Evolutionary conservation across 345 rosid genomes (phyloP).

Genomic region (Brassica carinata): DNA sequence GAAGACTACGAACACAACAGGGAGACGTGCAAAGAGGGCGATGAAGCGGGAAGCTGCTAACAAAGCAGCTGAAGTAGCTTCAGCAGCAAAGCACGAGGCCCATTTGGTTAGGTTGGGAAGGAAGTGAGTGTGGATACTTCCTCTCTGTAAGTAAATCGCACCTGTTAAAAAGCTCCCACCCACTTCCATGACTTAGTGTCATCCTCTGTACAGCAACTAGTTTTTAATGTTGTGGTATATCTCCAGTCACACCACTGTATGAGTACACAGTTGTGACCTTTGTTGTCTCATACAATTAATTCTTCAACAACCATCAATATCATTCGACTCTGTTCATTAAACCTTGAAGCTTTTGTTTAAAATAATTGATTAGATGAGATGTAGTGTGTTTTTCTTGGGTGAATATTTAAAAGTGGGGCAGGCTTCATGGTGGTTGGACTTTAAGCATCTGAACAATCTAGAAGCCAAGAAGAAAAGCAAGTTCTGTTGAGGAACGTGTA

Average conservation of each 20-base stretch:
- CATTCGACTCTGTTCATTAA: too few species aligned
- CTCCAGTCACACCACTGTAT: constrained; percentile 3
- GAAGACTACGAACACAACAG: constrained; percentile 43
- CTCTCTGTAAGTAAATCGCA: constrained; percentile 23
- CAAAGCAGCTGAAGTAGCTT: constrained; percentile 64
- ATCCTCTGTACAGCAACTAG: constrained; percentile 32
- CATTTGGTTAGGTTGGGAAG: constrained; percentile 47
- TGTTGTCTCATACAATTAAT: constrained; percentile 15
- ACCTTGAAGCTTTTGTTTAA: too few species aligned
- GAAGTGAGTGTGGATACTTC: constrained; percentile 27
- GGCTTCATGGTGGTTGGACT: too few species aligned
- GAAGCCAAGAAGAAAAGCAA: neutral
- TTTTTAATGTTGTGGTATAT: constrained; percentile 21
- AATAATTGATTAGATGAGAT: too few species aligned
- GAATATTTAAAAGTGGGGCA: too few species aligned
- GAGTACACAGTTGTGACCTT: constrained; percentile 7
- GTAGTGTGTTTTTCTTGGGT: too few species aligned
- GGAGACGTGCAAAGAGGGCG: constrained; percentile 87
- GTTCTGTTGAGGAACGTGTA: neutral
- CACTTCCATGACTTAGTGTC: constrained; percentile 6
- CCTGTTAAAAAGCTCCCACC: neutral
- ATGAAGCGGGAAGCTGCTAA: constrained; percentile 94
- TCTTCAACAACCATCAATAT: neutral
- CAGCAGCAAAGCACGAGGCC: constrained; percentile 50
- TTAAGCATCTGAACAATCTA: neutral